These are phyloP conservation scores for Ensete ventricosum DNA, from an alignment of 176 grass and related monocot species.

Conservation along the genomic window DNA sequence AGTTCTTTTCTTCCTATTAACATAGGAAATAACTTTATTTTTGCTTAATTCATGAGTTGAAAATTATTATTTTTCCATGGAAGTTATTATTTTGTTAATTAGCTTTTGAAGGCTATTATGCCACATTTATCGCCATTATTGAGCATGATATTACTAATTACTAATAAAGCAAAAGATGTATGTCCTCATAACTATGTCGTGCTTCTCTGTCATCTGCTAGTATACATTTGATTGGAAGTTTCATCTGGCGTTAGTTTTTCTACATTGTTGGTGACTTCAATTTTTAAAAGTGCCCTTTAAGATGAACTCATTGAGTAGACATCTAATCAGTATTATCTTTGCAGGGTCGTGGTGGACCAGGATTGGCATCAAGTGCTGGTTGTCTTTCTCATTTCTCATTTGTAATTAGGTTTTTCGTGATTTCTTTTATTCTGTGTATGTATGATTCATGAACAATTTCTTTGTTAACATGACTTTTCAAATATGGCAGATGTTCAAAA, in stretches of 20 bases:
- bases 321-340: constrained; percentile 24
- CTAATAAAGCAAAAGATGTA: neutral
- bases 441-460: neutral
- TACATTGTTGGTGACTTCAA: too few species aligned
- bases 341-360: constrained; percentile 97
- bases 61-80: too few species aligned
- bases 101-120: neutral
- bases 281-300: neutral
- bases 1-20: too few species aligned
- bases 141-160: neutral
- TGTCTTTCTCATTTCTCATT: constrained; percentile 19
- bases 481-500: constrained; percentile 46
- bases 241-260: too few species aligned
- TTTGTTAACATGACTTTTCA: neutral
- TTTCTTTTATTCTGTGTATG: neutral
- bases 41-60: too few species aligned
- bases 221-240: too few species aligned
- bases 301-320: neutral
- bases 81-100: too few species aligned
- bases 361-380: constrained; percentile 67
- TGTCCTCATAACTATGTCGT: too few species aligned
- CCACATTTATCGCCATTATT: neutral
- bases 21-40: too few species aligned
- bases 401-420: constrained; percentile 3
- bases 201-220: neutral